Base-by-base conservation (phyloP, 345 rosid genomes). In the sweet orange (Citrus sinensis) region DNA sequence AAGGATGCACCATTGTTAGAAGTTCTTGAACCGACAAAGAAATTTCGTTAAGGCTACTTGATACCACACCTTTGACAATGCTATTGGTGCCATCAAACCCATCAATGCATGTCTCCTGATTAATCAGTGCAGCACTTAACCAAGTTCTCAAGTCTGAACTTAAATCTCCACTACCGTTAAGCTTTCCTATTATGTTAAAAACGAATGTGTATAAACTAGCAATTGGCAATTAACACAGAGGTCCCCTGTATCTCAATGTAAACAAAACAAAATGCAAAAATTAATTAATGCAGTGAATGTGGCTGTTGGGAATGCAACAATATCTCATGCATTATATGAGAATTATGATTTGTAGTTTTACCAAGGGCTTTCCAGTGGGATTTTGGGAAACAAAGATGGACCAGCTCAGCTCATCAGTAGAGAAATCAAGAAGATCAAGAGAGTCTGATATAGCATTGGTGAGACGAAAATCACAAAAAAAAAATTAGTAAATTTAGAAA, bases 91-190 rank as follows among this genome's bases (percentile, higher is more conserved):
- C 94, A 7, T 86, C 97, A 79, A 85, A 90, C 30, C 96, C 98
- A 14, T 95, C 97, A 2, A 84, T 83, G 84, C 99, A 95, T 30
- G 99, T 95, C 82, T 90, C 92, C 58, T 91, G 91, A 74, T 93
- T 87, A 17, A 88, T 81, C 27, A 95, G 86, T 49, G 97, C 90
- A 22, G 96, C 99, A 65, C 97, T 89, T 39, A 95, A 86, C 88
- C 95, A 95, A 66, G 96, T 86, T 80, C 84, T 84, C 42, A 92
- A 76, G 80, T 95, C 98, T n/a, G 86, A 89, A 72, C 88, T 83
- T 67, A 91, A 78, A 76, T 93, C 88, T 2, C 88, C 91, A 17
- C 94, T 89, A 70, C 95, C 85, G 77, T 92, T 89, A 75, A 89
- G 81, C 71, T 91, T 89, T 40, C 93, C 97, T 90, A 84, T 70